Conservation (phyloP, 163 green algal species). For the Picocystis sp. region DNA sequence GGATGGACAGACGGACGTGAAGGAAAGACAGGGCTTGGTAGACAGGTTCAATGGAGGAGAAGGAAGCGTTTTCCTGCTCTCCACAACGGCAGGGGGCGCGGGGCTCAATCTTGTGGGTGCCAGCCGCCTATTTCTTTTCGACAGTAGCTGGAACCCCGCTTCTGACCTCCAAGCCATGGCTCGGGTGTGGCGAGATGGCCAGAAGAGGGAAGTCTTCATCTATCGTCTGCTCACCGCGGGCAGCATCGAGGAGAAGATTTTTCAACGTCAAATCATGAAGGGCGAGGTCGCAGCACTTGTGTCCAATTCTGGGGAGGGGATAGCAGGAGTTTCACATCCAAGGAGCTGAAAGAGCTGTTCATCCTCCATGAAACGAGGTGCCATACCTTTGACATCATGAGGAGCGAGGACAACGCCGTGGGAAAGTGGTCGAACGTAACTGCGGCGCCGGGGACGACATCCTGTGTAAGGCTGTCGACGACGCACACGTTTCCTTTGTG, state of each 20-base stretch:
- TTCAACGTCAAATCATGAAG: slow-evolving; percentile 64
- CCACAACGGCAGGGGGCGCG: slow-evolving; percentile 70
- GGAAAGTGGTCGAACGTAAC: too few species aligned
- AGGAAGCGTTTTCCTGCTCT: slow-evolving; percentile 72
- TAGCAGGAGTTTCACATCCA: slow-evolving; percentile 26
- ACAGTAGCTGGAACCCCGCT: slow-evolving; percentile 75
- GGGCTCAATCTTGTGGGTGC: slow-evolving; percentile 88
- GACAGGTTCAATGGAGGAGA: slow-evolving; percentile 43
- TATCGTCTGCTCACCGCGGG: slow-evolving; percentile 49
- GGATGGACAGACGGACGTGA: slow-evolving; percentile 48
- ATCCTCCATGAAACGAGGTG: slow-evolving; percentile 22
- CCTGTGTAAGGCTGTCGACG: too few species aligned
- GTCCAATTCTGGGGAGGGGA: neutral
- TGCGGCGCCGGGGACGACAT: too few species aligned
- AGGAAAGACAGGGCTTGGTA: slow-evolving; percentile 38
- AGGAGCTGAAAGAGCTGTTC: slow-evolving; percentile 44
- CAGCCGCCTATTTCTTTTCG: slow-evolving; percentile 52
- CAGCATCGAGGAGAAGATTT: slow-evolving; percentile 72
- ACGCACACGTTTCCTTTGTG: too few species aligned
- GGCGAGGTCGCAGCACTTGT: slow-evolving; percentile 22
- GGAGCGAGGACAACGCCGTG: neutral
- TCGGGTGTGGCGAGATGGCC: slow-evolving; percentile 72
- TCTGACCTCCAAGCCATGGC: slow-evolving; percentile 68
- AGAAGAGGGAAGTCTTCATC: slow-evolving; percentile 44
- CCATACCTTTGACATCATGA: slow-evolving; percentile 20